Evolutionary conservation across 768 basidiomycete genomes (phyloP), one percentile per base, ranked within the genome.

Genomic region (Mycena capillaripes): DNA sequence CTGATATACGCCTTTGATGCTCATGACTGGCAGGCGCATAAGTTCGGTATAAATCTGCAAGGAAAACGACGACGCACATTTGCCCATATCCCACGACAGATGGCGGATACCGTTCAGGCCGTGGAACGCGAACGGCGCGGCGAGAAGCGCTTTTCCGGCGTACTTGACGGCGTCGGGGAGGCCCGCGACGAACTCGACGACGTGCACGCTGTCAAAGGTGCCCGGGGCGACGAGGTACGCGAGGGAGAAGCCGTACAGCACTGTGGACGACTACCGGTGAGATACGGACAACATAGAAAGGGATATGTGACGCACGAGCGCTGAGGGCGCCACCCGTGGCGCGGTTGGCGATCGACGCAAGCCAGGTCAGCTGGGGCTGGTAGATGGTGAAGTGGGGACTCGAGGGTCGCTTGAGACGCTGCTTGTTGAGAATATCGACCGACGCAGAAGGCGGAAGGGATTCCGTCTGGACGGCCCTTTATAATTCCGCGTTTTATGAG

Each of bases 361-460:
- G 17, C 95, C 95, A 97, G 40, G 97, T 98, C 56, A 99, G 82
- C 83, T 99, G 95, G 2, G 93, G 94, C 79, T 97, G 93, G 85
- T 99, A 99, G 83, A 99, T 99, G 66, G 96, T 96, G 80, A 96
- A 94, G 82, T 98, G 97, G 11, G 98, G 98, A 78, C 93, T 95
- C 72, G 89, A 94, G 21, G 98, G 97, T n/a, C 98, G 93, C 58
- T 86, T 86, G 59, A 95, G 84, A 74, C 98, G 94, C 82, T 99
- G 97, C 75, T 89, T 82, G 87, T 99, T 97, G 77, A 98, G 86
- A 73, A 96, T 93, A 5, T 85, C 86, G 40, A 84, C 79, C 12
- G 86, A 83, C 0, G 90, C 87, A 0, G 91, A 85, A 1, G 93
- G 86, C 1, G 92, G 85, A 3, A 94, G 73, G 0, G 93, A 92